Conservation (phyloP, 352 stramenopile species). For the Plasmopara muralis region DNA sequence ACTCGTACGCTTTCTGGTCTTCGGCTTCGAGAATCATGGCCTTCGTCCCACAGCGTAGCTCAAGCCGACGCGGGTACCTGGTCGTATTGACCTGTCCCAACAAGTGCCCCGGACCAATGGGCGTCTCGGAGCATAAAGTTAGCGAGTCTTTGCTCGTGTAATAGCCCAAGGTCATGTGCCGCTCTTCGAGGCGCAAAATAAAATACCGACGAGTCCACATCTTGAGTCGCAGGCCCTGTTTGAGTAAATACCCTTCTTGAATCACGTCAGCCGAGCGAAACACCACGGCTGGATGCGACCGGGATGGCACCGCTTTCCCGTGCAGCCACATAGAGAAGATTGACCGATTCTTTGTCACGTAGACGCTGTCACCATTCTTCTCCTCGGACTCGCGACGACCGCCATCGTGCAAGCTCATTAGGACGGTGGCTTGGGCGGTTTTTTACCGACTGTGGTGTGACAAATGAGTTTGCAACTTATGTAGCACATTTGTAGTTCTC, state of each 20-base stretch:
- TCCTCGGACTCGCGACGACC: slow-evolving; percentile 14
- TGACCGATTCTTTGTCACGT: slow-evolving; percentile 82
- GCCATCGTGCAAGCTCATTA: slow-evolving; percentile 20
- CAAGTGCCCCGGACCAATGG: slow-evolving; percentile 65
- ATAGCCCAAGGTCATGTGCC: slow-evolving; percentile 84
- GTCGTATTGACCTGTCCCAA: slow-evolving; percentile 38
- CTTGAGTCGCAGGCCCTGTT: slow-evolving; percentile 72
- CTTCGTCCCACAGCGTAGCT: slow-evolving; percentile 67
- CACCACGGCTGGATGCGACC: slow-evolving; percentile 43
- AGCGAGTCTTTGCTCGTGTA: slow-evolving; percentile 82
- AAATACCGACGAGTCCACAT: slow-evolving; percentile 84
- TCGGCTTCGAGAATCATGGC: slow-evolving; percentile 70
- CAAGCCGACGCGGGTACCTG: slow-evolving; percentile 57
- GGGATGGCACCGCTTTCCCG: slow-evolving; percentile 55
- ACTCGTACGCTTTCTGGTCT: slow-evolving; percentile 41
- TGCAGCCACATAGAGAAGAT: slow-evolving; percentile 82
- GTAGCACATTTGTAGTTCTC: not conserved
- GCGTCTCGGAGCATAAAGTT: slow-evolving; percentile 72
- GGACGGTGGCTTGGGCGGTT: slow-evolving; percentile 13
- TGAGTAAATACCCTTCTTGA: slow-evolving; percentile 79
- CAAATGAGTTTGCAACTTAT: not conserved
- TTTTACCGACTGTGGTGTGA: slow-evolving; percentile 17
- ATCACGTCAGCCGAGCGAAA: slow-evolving; percentile 82
- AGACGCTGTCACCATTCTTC: slow-evolving; percentile 56
- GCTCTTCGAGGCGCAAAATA: slow-evolving; percentile 79